Base-by-base conservation (phyloP, 2,329 filamentous ascomycete genomes). In the Diaporthe sp. region DNA sequence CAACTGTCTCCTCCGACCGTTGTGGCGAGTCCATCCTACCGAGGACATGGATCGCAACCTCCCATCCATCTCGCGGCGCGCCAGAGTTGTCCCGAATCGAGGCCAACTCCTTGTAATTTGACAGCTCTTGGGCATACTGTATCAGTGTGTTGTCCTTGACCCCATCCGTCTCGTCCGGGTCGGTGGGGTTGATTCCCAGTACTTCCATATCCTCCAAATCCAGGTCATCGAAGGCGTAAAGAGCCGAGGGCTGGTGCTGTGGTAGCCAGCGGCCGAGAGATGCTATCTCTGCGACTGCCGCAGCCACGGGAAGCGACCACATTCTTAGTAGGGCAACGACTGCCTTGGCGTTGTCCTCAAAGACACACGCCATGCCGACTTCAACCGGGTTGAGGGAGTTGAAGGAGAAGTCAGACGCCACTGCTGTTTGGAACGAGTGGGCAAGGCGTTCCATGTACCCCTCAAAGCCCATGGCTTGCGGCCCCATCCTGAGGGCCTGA, bases 151-250 rank as follows among this genome's bases (percentile, higher is more conserved):
- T 92, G 81, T 98, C 95, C 81, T 96, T 95, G 76, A 92, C 91
- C 10, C 94, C 87, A 75, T 91, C 88, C 63, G 88, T 81, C 77
- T 92, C 89, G 71, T 91, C 88, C 13, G 90, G 87, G 2, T 89
- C 90, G 9, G 85, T 87, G 63, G 87, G 86, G 30, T 86, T 90
- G 87, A 94, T 84, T 22, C 91, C 95, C 17, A 98, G 86, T 13
- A 98, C 90, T 84, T 97, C 94, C 58, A 98, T 85, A 80, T 98
- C 96, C 76, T 95, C 93, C 83, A 94, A 91, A 79, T 96, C 95
- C 73, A 97, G 90, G 32, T 91, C 92, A 47, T 91, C 89, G 78
- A 94, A 88, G 9, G 85, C 85, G 50, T 90, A 85, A 61, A 91
- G 83, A 76, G 86, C 88, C 39, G 87, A 85, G 9, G 88, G 83